Conservation (phyloP, 768 basidiomycete species). For the Tylopilus cervinicoccineus region DNA sequence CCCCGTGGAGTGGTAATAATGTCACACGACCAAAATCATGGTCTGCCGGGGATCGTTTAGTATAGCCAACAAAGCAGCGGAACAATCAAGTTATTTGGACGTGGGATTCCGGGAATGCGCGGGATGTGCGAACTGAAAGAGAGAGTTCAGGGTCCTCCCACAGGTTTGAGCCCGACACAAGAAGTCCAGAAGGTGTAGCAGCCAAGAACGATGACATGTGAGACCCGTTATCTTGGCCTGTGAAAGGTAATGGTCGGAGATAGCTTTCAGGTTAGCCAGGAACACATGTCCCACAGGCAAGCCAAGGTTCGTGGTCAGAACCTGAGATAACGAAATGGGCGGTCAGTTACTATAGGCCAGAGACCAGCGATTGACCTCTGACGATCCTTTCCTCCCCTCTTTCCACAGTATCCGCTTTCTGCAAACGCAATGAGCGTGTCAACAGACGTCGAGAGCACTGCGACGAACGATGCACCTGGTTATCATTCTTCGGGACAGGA, state of each 20-base stretch:
- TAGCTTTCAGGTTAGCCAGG: not conserved
- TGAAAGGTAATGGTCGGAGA: not conserved
- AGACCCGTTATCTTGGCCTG: not conserved
- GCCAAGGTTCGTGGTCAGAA: not conserved
- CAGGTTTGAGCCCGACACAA: not conserved
- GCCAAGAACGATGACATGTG: not conserved
- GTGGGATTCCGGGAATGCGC: too few relatives aligned
- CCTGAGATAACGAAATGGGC: slow-evolving; percentile 1
- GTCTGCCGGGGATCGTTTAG: too few relatives aligned
- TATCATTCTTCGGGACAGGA: not conserved
- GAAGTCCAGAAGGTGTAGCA: too few relatives aligned
- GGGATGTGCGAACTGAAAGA: too few relatives aligned
- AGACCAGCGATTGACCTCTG: not conserved
- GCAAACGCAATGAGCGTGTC: not conserved
- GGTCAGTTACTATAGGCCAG: not conserved
- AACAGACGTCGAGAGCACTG: not conserved
- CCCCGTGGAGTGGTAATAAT: too few relatives aligned
- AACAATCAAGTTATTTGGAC: too few relatives aligned
- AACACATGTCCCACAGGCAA: not conserved
- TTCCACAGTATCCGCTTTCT: not conserved
- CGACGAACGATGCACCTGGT: not conserved
- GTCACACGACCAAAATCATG: too few relatives aligned
- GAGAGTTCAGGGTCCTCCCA: not conserved
- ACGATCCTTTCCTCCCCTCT: not conserved
- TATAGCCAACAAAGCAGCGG: too few relatives aligned